Evolutionary conservation across 106 monocot genomes (phyloP).

Genomic region (Iris macrosiphon): DNA sequence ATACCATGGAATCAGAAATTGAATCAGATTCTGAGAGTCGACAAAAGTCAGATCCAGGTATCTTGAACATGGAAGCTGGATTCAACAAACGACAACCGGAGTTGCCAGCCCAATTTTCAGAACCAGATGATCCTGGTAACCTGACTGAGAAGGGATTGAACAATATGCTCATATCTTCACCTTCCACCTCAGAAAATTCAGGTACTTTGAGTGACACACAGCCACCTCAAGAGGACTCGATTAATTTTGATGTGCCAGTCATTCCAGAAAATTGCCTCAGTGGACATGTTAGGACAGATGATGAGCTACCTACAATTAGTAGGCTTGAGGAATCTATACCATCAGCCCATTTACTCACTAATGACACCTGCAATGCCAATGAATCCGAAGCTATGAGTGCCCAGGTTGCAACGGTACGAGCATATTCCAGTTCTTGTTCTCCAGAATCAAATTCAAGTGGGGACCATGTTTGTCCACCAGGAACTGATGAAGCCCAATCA

Average conservation of each 20-base stretch:
- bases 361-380: slow-evolving; percentile 3
- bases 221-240: not conserved
- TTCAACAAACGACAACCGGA: slow-evolving; percentile 8
- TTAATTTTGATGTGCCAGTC: slow-evolving; percentile 3
- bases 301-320: slow-evolving; percentile 10
- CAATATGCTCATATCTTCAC: not conserved
- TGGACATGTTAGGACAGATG: not conserved
- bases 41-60: slow-evolving; percentile 14
- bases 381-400: slow-evolving; percentile 5
- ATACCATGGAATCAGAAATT: slow-evolving; percentile 60
- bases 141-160: not conserved
- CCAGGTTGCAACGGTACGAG: slow-evolving; percentile 7
- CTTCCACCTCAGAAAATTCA: slow-evolving; percentile 7
- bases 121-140: slow-evolving; percentile 10
- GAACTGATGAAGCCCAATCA: slow-evolving; percentile 14
- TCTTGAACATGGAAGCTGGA: slow-evolving; percentile 12
- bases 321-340: slow-evolving; percentile 13
- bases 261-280: slow-evolving; percentile 1
- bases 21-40: slow-evolving; percentile 56
- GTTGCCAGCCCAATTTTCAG: slow-evolving; percentile 12
- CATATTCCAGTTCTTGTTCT: slow-evolving; percentile 14
- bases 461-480: slow-evolving; percentile 4
- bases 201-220: slow-evolving; percentile 4
- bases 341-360: slow-evolving; percentile 16
- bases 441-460: slow-evolving; percentile 10